Conservation (phyloP, 306 rosid species). For the Prunus mira region DNA sequence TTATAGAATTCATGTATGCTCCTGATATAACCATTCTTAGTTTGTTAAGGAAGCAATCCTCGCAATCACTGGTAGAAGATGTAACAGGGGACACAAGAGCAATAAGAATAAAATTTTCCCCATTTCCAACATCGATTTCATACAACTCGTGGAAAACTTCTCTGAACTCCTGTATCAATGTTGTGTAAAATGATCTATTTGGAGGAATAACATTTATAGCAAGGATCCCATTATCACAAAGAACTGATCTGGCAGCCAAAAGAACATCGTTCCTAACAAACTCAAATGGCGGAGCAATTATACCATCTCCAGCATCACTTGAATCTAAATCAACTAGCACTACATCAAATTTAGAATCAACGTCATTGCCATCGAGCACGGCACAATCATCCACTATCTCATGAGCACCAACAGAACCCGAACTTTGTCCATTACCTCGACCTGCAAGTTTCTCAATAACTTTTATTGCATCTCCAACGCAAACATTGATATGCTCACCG, state of each 20-base stretch:
- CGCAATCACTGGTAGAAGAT: slow-evolving; percentile 23
- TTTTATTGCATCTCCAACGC: slow-evolving; percentile 52
- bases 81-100: slow-evolving; percentile 39
- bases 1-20: slow-evolving; percentile 47
- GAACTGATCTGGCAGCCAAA: slow-evolving; percentile 52
- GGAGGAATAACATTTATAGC: slow-evolving; percentile 68
- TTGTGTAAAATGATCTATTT: slow-evolving; percentile 40
- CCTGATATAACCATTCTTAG: slow-evolving; percentile 54
- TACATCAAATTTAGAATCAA: slow-evolving; percentile 41
- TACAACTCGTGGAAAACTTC: slow-evolving; percentile 57
- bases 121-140: slow-evolving; percentile 68
- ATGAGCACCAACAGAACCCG: slow-evolving; percentile 8
- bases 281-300: slow-evolving; percentile 65
- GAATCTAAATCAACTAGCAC: slow-evolving; percentile 84
- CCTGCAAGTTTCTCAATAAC: slow-evolving; percentile 36
- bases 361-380: slow-evolving; percentile 11
- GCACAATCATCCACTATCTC: slow-evolving; percentile 23
- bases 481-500: slow-evolving; percentile 35
- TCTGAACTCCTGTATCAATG: slow-evolving; percentile 34
- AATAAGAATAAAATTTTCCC: slow-evolving; percentile 67
- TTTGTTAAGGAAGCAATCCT: slow-evolving; percentile 40
- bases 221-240: slow-evolving; percentile 58
- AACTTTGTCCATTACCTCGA: background rate
- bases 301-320: slow-evolving; percentile 37
- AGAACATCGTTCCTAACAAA: slow-evolving; percentile 54